phyloP scores from a whole-genome alignment of 1,284 basidiomycete genomes.

The Cutaneotrichosporon cutaneum region DNA sequence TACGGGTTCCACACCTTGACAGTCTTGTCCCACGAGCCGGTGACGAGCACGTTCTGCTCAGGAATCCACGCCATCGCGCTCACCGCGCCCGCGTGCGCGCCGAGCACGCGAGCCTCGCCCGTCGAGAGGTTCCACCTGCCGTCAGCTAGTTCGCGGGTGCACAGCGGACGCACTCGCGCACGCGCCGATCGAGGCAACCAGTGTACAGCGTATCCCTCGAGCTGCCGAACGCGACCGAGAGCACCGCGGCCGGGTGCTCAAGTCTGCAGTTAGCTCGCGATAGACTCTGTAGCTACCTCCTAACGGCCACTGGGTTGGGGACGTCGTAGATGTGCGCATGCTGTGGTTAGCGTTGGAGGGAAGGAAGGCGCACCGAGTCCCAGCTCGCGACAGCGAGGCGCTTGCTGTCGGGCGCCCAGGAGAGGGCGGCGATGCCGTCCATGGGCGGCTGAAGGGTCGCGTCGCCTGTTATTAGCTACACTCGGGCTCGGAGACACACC shows the following conservation, averaged over 20 bases:
- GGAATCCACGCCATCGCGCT: conserved; percentile 52
- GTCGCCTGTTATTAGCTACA: conserved; percentile 32
- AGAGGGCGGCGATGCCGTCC: conserved; percentile 76
- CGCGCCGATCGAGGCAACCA: conserved; percentile 54
- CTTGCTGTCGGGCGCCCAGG: conserved; percentile 77
- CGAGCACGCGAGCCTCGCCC: conserved; percentile 52
- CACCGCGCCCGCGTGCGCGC: conserved; percentile 54
- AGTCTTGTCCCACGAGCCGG: conserved; percentile 87
- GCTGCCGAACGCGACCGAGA: conserved; percentile 52
- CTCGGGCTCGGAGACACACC: not conserved
- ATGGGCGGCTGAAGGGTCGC: conserved; percentile 63
- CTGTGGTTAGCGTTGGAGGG: not conserved
- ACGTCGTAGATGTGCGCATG: conserved; percentile 9
- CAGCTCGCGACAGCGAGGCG: conserved; percentile 78
- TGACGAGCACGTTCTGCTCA: conserved; percentile 62
- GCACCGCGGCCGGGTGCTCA: conserved; percentile 48
- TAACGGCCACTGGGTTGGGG: conserved; percentile 7
- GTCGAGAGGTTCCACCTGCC: conserved; percentile 54
- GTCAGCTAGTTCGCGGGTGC: conserved; percentile 26
- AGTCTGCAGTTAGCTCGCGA: conserved; percentile 33
- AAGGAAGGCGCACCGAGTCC: conserved; percentile 70
- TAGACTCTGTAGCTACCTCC: conserved; percentile 22
- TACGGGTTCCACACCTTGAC: conserved; percentile 80
- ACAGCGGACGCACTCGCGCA: conserved; percentile 57
- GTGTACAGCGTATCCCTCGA: conserved; percentile 49